Evolutionary conservation across 345 rosid species (phyloP).

Genomic region (Lenwebbia sp.): DNA sequence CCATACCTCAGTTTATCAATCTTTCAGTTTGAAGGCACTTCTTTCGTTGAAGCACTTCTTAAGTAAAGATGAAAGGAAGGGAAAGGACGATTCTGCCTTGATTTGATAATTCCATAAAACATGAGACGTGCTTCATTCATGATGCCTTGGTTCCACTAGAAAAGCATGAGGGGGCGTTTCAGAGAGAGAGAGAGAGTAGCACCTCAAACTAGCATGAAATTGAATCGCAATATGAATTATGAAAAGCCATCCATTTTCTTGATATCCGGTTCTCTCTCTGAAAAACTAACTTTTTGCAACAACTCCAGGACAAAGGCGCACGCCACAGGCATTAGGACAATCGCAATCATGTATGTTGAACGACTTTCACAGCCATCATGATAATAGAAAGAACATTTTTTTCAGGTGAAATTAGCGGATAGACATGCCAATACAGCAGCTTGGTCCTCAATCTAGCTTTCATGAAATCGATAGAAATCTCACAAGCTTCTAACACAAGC

Average conservation of each 20-base stretch:
- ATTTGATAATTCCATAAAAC: not conserved
- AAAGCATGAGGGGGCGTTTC: not conserved
- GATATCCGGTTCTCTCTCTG: not conserved
- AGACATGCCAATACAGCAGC: not conserved
- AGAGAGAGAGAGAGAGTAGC: not conserved
- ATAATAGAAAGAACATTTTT: not conserved
- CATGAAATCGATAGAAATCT: not conserved
- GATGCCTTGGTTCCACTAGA: not conserved
- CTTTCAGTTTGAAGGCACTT: not conserved
- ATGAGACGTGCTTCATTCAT: not conserved
- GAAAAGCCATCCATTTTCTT: not conserved
- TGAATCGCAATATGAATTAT: not conserved
- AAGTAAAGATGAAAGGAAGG: not conserved
- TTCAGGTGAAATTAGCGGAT: not conserved
- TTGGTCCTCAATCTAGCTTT: not conserved
- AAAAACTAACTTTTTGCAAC: not conserved
- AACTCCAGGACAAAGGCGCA: not conserved
- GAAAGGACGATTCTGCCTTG: not conserved
- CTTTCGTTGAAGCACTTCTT: not conserved
- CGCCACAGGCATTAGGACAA: not conserved
- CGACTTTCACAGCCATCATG: no score
- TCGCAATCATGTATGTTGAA: not conserved
- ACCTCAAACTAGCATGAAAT: not conserved
- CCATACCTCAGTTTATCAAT: not conserved
- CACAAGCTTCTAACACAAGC: not conserved